Base-by-base conservation (phyloP, 169 alveolate species). In the Plasmodium malariae region DNA sequence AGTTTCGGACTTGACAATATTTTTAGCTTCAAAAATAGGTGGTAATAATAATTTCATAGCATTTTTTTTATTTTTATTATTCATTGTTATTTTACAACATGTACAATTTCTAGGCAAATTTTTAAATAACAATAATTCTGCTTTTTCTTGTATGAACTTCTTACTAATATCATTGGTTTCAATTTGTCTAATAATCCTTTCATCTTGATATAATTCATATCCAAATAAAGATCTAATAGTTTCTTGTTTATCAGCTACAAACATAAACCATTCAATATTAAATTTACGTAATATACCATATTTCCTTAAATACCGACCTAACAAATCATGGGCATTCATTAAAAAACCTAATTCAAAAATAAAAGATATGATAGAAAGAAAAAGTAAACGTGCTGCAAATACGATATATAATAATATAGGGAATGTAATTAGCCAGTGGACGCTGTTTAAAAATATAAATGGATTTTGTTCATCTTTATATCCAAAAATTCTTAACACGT, bases 1-100 rank as follows among this genome's bases (percentile, higher is more conserved):
- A n/a, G 59, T 76, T 74, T 89, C 83, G 12, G 88, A 70, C 87
- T 87, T 73, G 2, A 71, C 55, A 57, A 92, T 94, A 93, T 94
- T 92, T 21, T 72, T 88, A 19, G 83, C 91, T 40, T 73, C 92
- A 73, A 71, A 88, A 55, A 94, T 36, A 17, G 92, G 69, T 21
- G 92, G 92, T 40, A 86, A 62, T 11, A 86, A 57, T n/a, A 69
- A 45, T 62, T 86, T 86, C 92, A 86, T 86, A 30, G 92, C 51
- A 70, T 86, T 86, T 45, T 59, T 69, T 69, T 86, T 68, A 86
- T 86, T 86, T 34, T 67, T 86, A n/a, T n/a, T n/a, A 55, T 70
- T 86, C 28, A 86, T 14, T 6, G 76, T 19, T 28, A 69, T 86
- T 70, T 86, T 86, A 69, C 92, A 86, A 32, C 92, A 86, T 0